Conservation (phyloP, 2,329 filamentous ascomycete genomes). For the Fusarium sp. region DNA sequence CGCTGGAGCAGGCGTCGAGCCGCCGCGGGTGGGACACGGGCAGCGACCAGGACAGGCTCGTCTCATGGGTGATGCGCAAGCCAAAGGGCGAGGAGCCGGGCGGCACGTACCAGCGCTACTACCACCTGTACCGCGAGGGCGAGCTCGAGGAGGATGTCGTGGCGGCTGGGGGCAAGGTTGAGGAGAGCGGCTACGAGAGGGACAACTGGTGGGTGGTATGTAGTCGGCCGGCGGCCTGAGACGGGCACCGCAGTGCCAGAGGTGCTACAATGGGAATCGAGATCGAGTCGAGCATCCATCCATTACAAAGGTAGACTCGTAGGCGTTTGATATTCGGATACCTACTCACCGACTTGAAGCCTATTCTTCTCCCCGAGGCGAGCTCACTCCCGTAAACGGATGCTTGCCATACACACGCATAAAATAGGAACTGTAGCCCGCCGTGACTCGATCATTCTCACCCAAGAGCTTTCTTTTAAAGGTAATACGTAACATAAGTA, state of each 20-base stretch:
- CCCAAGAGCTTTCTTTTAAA: constrained; percentile 12
- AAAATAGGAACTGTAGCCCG: constrained; percentile 12
- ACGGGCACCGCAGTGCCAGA: background rate
- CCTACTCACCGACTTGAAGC: constrained; percentile 10
- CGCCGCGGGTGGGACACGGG: constrained; percentile 89
- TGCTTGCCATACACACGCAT: constrained; percentile 15
- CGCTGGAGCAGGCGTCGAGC: constrained; percentile 88
- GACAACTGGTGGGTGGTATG: constrained; percentile 97
- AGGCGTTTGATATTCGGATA: constrained; percentile 15
- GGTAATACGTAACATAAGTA: constrained; percentile 23
- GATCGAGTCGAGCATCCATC: background rate
- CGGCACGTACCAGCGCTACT: constrained; percentile 86
- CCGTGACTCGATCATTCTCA: constrained; percentile 9
- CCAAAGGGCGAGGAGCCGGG: constrained; percentile 51
- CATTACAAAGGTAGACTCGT: constrained; percentile 7
- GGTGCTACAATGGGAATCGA: background rate
- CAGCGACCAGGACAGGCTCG: constrained; percentile 89
- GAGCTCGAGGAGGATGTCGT: constrained; percentile 86
- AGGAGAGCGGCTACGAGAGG: constrained; percentile 90
- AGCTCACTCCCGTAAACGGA: background rate
- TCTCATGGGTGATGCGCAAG: constrained; percentile 85
- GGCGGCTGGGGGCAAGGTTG: constrained; percentile 78
- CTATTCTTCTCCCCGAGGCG: constrained; percentile 7
- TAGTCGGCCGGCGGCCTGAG: constrained; percentile 43
- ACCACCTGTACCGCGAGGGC: constrained; percentile 89